Percentiles rank a stretch among this genome's conserved stretches.
Evolutionary conservation across 495 filamentous ascomycete genomes (phyloP).

Genomic region (Penicillium lividum): DNA sequence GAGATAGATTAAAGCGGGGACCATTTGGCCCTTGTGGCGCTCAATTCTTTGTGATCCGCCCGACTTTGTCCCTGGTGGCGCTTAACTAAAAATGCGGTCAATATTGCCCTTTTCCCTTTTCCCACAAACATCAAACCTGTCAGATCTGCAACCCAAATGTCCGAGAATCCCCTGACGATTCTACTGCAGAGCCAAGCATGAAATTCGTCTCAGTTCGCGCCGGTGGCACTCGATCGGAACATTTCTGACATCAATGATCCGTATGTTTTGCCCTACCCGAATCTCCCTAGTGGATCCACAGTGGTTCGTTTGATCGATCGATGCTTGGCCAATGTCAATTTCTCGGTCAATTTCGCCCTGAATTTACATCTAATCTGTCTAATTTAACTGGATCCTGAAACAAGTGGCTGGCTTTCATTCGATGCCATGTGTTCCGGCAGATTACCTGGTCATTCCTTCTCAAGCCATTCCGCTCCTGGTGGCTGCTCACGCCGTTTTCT

Average conservation of each 20-base stretch:
- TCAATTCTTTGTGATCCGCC: neutral
- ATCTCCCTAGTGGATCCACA: neutral
- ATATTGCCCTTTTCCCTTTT: neutral
- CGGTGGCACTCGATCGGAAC: too few species aligned
- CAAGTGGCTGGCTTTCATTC: constrained; percentile 2
- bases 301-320: constrained; percentile 2
- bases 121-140: neutral
- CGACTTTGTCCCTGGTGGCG: neutral
- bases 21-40: constrained; percentile 10
- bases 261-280: neutral
- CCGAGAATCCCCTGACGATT: neutral
- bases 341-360: neutral
- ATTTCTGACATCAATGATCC: neutral
- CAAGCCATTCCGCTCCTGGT: neutral
- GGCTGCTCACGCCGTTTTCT: neutral
- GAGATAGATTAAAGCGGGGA: constrained; percentile 9
- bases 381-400: neutral
- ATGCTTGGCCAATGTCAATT: neutral
- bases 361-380: neutral
- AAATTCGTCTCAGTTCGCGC: neutral
- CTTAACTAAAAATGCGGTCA: neutral
- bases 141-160: neutral
- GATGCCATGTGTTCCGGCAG: neutral
- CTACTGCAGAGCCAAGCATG: constrained; percentile 5
- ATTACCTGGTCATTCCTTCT: constrained; percentile 9